These are phyloP conservation scores for Calocybe cyanea DNA, from an alignment of 768 basidiomycete species.

Conservation along the genomic window DNA sequence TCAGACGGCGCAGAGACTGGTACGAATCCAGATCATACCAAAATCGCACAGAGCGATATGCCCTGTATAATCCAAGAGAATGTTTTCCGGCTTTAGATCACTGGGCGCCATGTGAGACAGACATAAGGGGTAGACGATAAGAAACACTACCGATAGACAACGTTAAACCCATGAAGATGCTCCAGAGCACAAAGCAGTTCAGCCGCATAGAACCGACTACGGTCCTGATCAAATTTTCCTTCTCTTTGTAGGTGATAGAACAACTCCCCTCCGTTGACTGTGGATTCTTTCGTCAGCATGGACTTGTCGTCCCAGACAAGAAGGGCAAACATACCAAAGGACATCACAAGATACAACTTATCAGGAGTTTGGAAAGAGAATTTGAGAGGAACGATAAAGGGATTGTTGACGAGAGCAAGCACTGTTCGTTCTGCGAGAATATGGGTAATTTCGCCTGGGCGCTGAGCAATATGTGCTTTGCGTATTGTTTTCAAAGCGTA, in stretches of 20 bases:
- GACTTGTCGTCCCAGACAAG: slow-evolving; percentile 2
- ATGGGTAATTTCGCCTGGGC: slow-evolving; percentile 96
- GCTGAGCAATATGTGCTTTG: slow-evolving; percentile 95
- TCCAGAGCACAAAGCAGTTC: slow-evolving; percentile 93
- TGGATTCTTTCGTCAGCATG: slow-evolving; percentile 3
- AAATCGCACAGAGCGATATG: slow-evolving; percentile 99
- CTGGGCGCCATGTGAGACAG: slow-evolving; percentile 31
- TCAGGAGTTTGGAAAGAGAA: slow-evolving; percentile 99
- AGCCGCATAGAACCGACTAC: slow-evolving; percentile 97
- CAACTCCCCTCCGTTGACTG: slow-evolving; percentile 95
- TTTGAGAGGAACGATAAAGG: slow-evolving; percentile 98
- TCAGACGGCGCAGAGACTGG: not conserved
- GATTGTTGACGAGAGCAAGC: slow-evolving; percentile 94
- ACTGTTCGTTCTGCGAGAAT: slow-evolving; percentile 97
- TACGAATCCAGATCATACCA: slow-evolving; percentile 36
- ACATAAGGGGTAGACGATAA: not conserved
- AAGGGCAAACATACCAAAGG: slow-evolving; percentile 62
- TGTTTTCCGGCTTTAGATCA: slow-evolving; percentile 98
- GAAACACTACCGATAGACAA: slow-evolving; percentile 77
- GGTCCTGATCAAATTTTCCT: slow-evolving; percentile 90
- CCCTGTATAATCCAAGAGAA: slow-evolving; percentile 93
- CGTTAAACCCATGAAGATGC: slow-evolving; percentile 95
- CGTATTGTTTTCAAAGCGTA: slow-evolving; percentile 98
- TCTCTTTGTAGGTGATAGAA: slow-evolving; percentile 98
- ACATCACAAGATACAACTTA: slow-evolving; percentile 96